phyloP scores from a whole-genome alignment of 768 basidiomycete genomes.

The Tephrocybe sp. region DNA sequence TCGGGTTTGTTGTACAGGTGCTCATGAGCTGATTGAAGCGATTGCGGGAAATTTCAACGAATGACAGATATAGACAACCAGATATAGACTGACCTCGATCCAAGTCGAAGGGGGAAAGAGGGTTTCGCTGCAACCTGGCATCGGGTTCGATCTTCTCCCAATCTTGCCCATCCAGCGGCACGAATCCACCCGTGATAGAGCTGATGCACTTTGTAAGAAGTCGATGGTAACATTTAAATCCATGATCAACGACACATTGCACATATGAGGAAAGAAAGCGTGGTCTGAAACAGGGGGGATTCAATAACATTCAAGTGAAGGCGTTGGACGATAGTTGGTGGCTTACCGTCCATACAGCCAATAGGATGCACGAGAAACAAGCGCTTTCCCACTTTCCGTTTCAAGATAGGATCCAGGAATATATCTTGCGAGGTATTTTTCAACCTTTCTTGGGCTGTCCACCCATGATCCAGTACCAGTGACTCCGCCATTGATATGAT shows the following conservation, averaged over 20 bases:
- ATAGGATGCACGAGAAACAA: background rate
- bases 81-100: background rate
- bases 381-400: background rate
- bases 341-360: slow-evolving; percentile 4
- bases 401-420: background rate
- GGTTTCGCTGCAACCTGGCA: background rate
- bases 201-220: background rate
- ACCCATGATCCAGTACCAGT: background rate
- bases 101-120: slow-evolving; percentile 1
- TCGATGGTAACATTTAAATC: background rate
- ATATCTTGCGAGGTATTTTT: background rate
- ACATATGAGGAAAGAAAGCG: background rate
- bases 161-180: background rate
- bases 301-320: background rate
- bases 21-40: background rate
- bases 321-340: too few relatives aligned
- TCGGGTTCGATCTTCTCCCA: background rate
- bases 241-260: background rate
- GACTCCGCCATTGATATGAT: background rate
- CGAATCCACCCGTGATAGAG: background rate
- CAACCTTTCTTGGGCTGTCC: background rate
- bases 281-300: background rate
- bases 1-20: background rate
- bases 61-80: too few relatives aligned
- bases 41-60: background rate